Percentiles rank a stretch among this genome's conserved stretches.
Conservation (phyloP, 257 asterid species). For the Prunella vulgaris region DNA sequence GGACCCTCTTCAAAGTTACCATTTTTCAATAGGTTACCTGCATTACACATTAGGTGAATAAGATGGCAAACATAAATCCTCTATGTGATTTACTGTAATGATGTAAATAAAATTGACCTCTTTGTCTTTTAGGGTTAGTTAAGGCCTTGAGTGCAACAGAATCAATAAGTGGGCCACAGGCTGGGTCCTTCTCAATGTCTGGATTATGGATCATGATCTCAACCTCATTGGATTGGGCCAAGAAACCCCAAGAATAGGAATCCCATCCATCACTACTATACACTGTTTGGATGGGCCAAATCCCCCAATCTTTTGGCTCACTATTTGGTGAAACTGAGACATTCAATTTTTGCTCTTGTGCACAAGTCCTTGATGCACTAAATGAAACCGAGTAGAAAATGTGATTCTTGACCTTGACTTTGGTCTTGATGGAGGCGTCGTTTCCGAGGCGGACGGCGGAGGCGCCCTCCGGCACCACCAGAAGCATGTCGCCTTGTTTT, state of each 20-base stretch:
- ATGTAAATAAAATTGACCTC: conserved; percentile 28
- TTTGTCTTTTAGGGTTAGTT: conserved; percentile 30
- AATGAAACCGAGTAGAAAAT: conserved; percentile 59
- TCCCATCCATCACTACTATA: conserved; percentile 84
- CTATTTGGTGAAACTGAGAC: conserved; percentile 34
- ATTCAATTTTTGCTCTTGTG: conserved; percentile 61
- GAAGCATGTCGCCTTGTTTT: conserved; percentile 77
- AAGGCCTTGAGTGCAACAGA: conserved; percentile 66
- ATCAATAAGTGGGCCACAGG: conserved; percentile 68
- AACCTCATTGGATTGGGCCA: conserved; percentile 39
- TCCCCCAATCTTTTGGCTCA: conserved; percentile 43
- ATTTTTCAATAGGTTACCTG: conserved; percentile 67
- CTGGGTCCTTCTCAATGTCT: conserved; percentile 50
- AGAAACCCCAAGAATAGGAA: conserved; percentile 65
- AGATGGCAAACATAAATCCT: background rate
- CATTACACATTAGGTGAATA: background rate
- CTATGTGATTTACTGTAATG: too few relatives aligned
- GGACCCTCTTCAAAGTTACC: conserved; percentile 94
- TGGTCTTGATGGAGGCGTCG: conserved; percentile 65
- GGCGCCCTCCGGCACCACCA: conserved; percentile 76
- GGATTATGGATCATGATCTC: conserved; percentile 61
- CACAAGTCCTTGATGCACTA: conserved; percentile 76
- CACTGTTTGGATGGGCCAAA: conserved; percentile 72
- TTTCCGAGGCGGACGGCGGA: conserved; percentile 80
- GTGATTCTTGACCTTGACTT: conserved; percentile 35